Evolutionary conservation across 2,329 filamentous ascomycete species (phyloP).

Genomic region (Alternaria triticina): DNA sequence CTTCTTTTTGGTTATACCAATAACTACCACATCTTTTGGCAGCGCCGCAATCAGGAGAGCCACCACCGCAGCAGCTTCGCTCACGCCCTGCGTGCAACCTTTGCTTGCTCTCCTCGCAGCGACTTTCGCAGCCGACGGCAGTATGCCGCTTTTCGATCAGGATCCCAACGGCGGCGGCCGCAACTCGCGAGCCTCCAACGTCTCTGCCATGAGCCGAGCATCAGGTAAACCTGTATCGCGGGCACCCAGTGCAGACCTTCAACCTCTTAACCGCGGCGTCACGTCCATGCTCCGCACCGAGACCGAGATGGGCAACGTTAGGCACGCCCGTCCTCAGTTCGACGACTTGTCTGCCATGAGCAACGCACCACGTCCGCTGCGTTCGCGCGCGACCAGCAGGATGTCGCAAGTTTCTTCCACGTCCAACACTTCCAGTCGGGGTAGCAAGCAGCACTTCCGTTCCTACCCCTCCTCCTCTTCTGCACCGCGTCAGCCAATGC

Average conservation of each 20-base stretch:
- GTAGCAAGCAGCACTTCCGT: slow-evolving; percentile 38
- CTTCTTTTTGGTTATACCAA: slow-evolving; percentile 25
- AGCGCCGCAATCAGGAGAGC: slow-evolving; percentile 10
- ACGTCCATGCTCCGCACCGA: slow-evolving; percentile 59
- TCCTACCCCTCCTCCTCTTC: slow-evolving; percentile 51
- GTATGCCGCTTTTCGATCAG: slow-evolving; percentile 53
- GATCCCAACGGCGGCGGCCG: slow-evolving; percentile 56
- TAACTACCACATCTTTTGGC: slow-evolving; percentile 25
- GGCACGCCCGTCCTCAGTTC: slow-evolving; percentile 31
- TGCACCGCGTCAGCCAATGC: slow-evolving; percentile 47
- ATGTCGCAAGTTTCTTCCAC: slow-evolving; percentile 50
- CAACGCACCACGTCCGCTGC: slow-evolving; percentile 43
- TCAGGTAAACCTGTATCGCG: slow-evolving; percentile 36
- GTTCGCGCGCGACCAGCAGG: slow-evolving; percentile 43
- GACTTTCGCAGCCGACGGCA: slow-evolving; percentile 8
- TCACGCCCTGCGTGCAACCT: not conserved
- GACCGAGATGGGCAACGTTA: slow-evolving; percentile 57
- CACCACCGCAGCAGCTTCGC: not conserved
- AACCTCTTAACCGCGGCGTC: slow-evolving; percentile 47
- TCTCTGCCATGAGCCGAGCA: slow-evolving; percentile 49
- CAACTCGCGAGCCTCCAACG: slow-evolving; percentile 55
- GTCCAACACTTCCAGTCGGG: slow-evolving; percentile 52
- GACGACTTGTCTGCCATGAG: slow-evolving; percentile 48
- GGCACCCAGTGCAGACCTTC: slow-evolving; percentile 37
- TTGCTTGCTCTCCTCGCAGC: not conserved